phyloP scores from a whole-genome alignment of 2,329 filamentous ascomycete species.

The Fusarium sp. region DNA sequence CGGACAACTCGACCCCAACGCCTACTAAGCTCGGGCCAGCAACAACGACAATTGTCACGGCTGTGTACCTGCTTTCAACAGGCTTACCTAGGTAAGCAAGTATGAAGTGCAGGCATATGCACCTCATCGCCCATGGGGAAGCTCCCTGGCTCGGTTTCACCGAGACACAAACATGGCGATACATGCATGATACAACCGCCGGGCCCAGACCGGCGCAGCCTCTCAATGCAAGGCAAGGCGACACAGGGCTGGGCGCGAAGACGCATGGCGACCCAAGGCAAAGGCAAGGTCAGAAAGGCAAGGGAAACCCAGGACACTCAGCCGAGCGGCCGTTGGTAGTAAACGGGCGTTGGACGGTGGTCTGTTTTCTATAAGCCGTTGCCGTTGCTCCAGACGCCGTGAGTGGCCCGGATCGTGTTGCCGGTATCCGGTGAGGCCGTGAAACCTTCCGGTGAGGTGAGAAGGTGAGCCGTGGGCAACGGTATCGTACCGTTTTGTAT shows the following conservation, averaged over 20 bases:
- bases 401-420: constrained; percentile 18
- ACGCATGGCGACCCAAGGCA: background rate
- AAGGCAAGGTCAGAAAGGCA: constrained; percentile 2
- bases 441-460: constrained; percentile 13
- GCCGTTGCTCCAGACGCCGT: background rate
- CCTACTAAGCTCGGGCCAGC: background rate
- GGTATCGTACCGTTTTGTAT: constrained; percentile 13
- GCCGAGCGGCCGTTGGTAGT: background rate
- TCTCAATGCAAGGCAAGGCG: constrained; percentile 2
- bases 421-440: constrained; percentile 10
- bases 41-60: background rate
- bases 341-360: constrained; percentile 13
- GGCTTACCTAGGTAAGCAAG: background rate
- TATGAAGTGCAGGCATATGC: constrained; percentile 2
- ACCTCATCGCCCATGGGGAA: constrained; percentile 9
- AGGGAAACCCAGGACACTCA: constrained; percentile 1
- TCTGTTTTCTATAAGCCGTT: constrained; percentile 6
- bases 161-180: background rate
- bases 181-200: background rate
- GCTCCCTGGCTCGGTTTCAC: constrained; percentile 6
- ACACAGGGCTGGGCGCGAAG: background rate
- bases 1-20: background rate
- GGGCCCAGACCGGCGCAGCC: background rate
- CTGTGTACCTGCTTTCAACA: background rate
- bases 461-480: constrained; percentile 21